phyloP scores from a whole-genome alignment of 176 grass and related monocot genomes.

The Carex kokanica region DNA sequence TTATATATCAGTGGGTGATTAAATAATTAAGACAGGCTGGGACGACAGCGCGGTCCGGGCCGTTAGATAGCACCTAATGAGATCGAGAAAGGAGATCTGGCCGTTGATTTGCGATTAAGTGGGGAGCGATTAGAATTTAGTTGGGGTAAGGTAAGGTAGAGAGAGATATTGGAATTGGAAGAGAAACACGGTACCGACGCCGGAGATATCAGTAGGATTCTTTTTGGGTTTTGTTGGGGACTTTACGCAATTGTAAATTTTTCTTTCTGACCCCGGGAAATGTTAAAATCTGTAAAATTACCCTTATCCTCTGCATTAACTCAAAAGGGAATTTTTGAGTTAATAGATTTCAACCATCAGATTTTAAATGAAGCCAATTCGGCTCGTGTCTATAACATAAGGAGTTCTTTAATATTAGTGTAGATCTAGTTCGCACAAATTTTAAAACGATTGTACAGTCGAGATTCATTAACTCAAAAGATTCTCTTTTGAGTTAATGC shows the following conservation, averaged over 20 bases:
- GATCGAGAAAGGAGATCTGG: background rate
- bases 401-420: too few species aligned
- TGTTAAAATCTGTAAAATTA: background rate
- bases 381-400: too few species aligned
- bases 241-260: constrained; percentile 10
- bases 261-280: background rate
- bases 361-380: too few species aligned
- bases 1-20: constrained; percentile 13
- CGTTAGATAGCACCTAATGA: constrained; percentile 20
- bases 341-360: too few species aligned
- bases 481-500: too few species aligned
- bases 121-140: background rate
- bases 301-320: too few species aligned
- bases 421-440: too few species aligned
- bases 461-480: too few species aligned
- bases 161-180: background rate
- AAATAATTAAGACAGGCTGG: constrained; percentile 28
- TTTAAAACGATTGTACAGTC: too few species aligned
- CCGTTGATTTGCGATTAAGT: constrained; percentile 20
- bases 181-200: constrained; percentile 5
- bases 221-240: constrained; percentile 1
- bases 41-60: constrained; percentile 1
- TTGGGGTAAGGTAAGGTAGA: background rate
- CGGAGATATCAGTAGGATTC: background rate
- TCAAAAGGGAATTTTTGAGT: too few species aligned